Evolutionary conservation across 257 asterid genomes (phyloP).

Genomic region (Cruciata laevipes): DNA sequence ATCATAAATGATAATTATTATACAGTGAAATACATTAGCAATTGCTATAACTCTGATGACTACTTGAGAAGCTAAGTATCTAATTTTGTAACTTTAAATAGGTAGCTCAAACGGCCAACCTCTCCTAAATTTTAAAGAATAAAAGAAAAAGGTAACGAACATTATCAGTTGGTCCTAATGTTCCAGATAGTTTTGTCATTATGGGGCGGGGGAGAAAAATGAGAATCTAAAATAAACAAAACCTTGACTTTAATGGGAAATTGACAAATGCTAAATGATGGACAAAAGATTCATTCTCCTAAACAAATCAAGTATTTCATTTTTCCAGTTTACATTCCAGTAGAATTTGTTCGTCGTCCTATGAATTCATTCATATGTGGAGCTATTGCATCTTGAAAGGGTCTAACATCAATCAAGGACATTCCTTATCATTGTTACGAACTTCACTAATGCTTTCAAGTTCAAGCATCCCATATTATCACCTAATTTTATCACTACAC

Average conservation of each 20-base stretch:
- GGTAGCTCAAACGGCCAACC: no score
- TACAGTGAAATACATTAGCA: no score
- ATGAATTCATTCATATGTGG: not conserved
- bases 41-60: no score
- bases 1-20: no score
- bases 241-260: not conserved
- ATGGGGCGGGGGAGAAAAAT: not conserved
- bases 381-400: not conserved
- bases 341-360: not conserved
- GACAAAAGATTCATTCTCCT: not conserved
- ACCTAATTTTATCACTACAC: not conserved
- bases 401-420: not conserved
- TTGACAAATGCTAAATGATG: not conserved
- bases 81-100: no score
- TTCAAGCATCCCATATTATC: not conserved
- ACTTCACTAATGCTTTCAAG: not conserved
- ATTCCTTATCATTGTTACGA: not conserved
- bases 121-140: not conserved
- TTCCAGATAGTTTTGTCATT: not conserved
- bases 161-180: not conserved
- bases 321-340: not conserved
- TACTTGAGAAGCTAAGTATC: no score
- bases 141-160: not conserved
- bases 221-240: not conserved
- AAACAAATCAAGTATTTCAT: not conserved